A percentile compares a stretch with the other conserved stretches of the same genome.
These are phyloP conservation scores for Ploettnerulaceae sp. DNA, from an alignment of 2,329 filamentous ascomycete species.

Conservation along the genomic window DNA sequence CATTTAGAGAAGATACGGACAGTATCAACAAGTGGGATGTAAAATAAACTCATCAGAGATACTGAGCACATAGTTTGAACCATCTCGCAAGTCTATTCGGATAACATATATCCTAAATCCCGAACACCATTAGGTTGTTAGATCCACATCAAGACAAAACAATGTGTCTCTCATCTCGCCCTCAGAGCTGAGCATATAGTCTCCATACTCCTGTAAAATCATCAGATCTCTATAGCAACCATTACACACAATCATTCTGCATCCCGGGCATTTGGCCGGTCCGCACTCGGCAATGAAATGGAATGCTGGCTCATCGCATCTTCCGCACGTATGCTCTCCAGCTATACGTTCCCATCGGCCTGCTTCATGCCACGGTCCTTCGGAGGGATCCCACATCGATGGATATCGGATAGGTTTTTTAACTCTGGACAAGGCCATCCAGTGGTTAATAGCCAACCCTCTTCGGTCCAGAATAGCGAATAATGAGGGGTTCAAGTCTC, in stretches of 20 bases:
- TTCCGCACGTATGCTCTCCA: conserved; percentile 24
- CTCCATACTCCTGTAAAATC: conserved; percentile 21
- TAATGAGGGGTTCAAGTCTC: conserved; percentile 19
- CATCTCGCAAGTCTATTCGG: not conserved
- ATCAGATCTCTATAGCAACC: conserved; percentile 21
- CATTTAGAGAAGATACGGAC: too few species aligned
- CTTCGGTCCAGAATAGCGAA: conserved; percentile 22
- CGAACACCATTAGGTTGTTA: not conserved
- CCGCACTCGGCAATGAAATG: conserved; percentile 23
- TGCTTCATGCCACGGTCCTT: conserved; percentile 24
- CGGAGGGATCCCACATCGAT: not conserved
- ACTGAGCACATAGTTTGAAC: too few species aligned
- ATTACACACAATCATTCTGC: conserved; percentile 22
- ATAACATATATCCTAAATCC: conserved; percentile 1
- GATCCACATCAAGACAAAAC: conserved; percentile 16
- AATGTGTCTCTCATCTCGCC: conserved; percentile 11
- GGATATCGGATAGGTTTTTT: conserved; percentile 8
- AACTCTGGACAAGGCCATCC: conserved; percentile 21
- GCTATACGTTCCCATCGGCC: conserved; percentile 22
- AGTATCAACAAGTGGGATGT: too few species aligned
- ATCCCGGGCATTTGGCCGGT: conserved; percentile 23
- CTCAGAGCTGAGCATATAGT: conserved; percentile 14
- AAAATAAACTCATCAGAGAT: too few species aligned
- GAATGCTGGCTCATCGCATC: conserved; percentile 22
- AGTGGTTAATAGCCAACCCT: conserved; percentile 22